Evolutionary conservation across 83 land plant species (phyloP), one percentile per base, ranked within the genome.

Genomic region (Diphasiastrum complanatum): DNA sequence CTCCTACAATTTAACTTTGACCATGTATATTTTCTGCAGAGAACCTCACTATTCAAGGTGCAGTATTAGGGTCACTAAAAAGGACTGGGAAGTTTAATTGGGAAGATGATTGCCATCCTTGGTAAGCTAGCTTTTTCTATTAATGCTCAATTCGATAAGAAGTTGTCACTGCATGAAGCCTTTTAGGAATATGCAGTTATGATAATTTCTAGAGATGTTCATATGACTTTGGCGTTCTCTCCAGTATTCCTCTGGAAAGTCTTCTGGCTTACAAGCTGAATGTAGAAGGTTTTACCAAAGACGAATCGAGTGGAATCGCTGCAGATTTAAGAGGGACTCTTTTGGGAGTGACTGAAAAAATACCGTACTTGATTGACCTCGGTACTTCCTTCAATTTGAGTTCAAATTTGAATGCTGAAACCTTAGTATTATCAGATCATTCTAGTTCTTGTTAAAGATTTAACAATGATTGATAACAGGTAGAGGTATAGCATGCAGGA

Each of bases 211-310:
- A n/a, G n/a, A n/a, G n/a, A n/a, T n/a, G n/a, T n/a, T n/a, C n/a
- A n/a, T n/a, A n/a, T n/a, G n/a, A n/a, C n/a, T n/a, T n/a, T n/a
- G n/a, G n/a, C n/a, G n/a, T n/a, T n/a, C n/a, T n/a, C n/a, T n/a
- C n/a, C 70, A 70, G 75, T 30, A 63, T 75, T 28, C 81, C 98
- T 29, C 69, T 83, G 83, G 96, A 93, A 66, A 66, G 74, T 27
- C 49, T 83, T 57, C 65, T 85, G 43, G 79, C 87, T 4, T 93
- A 93, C 61, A 78, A 88, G 27, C 55, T 93, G 41, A 77, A 88
- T 73, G 91, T 93, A 19, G 61, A 25, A 58, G 76, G 57, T 16
- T 93, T 93, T 73, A 88, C 98, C 0, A 31, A 51, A 45, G 82
- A 84, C 45, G 75, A 78, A 37, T 89, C 98, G 2, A 82, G 89